phyloP scores from a whole-genome alignment of 345 rosid genomes.

The Salix koriyanagi region DNA sequence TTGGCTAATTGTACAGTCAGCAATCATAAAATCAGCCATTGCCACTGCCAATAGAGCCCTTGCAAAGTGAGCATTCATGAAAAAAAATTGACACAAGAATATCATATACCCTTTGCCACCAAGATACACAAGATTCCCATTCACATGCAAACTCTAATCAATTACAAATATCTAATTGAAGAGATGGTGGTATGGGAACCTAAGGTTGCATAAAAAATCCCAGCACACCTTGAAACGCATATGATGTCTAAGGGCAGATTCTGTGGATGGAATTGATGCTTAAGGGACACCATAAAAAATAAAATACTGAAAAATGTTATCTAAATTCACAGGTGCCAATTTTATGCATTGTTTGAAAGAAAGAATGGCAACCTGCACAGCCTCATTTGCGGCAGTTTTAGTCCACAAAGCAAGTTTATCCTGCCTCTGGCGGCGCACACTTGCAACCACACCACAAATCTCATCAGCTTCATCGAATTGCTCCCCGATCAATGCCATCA shows the following conservation, averaged over 20 bases:
- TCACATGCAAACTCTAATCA: not conserved
- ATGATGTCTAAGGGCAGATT: not conserved
- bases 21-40: not conserved
- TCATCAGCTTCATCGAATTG: conserved; percentile 87
- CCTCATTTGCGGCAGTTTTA: conserved; percentile 81
- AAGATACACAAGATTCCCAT: not conserved
- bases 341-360: not conserved
- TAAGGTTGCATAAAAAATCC: not conserved
- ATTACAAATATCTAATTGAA: not conserved
- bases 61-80: not conserved
- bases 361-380: conserved; percentile 55
- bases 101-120: not conserved
- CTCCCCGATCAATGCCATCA: conserved; percentile 96
- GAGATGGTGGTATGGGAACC: not conserved
- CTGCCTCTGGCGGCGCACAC: conserved; percentile 82
- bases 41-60: not conserved
- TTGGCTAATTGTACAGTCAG: not conserved
- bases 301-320: not conserved
- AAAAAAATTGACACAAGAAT: not conserved
- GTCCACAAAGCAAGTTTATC: conserved; percentile 93
- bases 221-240: not conserved
- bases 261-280: not conserved
- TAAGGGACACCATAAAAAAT: not conserved
- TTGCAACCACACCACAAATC: conserved; percentile 92
- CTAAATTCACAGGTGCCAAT: not conserved